phyloP scores from a whole-genome alignment of 805 yeast species.

The Candida silvicultrix region DNA sequence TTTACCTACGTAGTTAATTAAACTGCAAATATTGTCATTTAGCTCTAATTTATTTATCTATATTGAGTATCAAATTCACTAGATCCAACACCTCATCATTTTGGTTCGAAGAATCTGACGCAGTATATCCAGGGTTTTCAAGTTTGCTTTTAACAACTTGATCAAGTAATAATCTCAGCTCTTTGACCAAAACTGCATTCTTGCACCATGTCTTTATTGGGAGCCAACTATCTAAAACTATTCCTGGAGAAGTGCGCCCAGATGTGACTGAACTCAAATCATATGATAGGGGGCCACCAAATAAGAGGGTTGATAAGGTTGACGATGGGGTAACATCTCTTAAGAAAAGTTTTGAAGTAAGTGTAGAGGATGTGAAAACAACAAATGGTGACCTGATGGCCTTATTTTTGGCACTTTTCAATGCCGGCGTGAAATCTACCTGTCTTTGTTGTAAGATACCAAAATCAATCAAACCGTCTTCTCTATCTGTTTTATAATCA shows the following conservation, averaged over 20 bases:
- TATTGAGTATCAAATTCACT: neutral
- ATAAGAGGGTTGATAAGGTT: slow-evolving; percentile 64
- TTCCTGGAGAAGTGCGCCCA: slow-evolving; percentile 65
- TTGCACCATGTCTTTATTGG: slow-evolving; percentile 92
- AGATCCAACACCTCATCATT: slow-evolving; percentile 30
- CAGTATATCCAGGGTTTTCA: slow-evolving; percentile 36
- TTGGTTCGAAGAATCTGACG: slow-evolving; percentile 8
- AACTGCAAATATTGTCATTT: too few relatives aligned
- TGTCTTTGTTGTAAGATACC: slow-evolving; percentile 21
- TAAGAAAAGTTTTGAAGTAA: slow-evolving; percentile 62
- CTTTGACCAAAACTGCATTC: slow-evolving; percentile 78
- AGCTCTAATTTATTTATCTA: neutral
- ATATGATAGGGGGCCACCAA: slow-evolving; percentile 69
- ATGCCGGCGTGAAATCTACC: slow-evolving; percentile 36
- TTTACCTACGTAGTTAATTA: too few relatives aligned
- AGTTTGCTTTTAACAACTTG: slow-evolving; percentile 57
- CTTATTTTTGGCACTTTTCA: slow-evolving; percentile 24
- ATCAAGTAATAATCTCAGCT: slow-evolving; percentile 62
- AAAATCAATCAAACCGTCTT: slow-evolving; percentile 35
- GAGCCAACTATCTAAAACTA: slow-evolving; percentile 82
- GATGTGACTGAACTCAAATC: slow-evolving; percentile 39
- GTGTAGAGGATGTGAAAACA: slow-evolving; percentile 52
- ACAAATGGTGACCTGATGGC: slow-evolving; percentile 51
- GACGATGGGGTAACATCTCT: slow-evolving; percentile 78
- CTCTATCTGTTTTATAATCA: slow-evolving; percentile 25